These are phyloP conservation scores for Carnegiea gigantea DNA, from an alignment of 179 eudicot species.

Conservation along the genomic window DNA sequence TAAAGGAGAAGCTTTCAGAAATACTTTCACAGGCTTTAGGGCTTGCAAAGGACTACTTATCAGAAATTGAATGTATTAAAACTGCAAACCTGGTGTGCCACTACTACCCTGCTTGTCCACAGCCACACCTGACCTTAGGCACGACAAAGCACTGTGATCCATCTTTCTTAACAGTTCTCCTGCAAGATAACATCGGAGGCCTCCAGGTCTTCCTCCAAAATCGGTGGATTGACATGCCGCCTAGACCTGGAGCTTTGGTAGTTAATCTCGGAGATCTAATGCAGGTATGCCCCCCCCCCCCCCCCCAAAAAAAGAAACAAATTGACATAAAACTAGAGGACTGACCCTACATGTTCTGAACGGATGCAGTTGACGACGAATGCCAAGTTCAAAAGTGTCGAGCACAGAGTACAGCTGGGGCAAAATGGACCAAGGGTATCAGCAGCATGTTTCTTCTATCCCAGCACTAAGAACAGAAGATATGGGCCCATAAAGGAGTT, in stretches of 20 bases:
- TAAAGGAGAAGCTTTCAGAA: constrained; percentile 37
- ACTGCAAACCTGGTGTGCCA: constrained; percentile 41
- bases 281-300: constrained; percentile 38
- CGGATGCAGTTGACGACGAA: constrained; percentile 50
- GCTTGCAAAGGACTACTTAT: constrained; percentile 39
- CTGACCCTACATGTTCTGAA: neutral
- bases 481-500: constrained; percentile 60
- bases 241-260: constrained; percentile 40
- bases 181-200: constrained; percentile 52
- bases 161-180: constrained; percentile 50
- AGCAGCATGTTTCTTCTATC: constrained; percentile 68
- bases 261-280: constrained; percentile 51
- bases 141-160: constrained; percentile 50
- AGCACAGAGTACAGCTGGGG: constrained; percentile 57
- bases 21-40: constrained; percentile 45
- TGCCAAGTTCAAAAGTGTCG: constrained; percentile 63
- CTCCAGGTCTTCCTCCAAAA: constrained; percentile 48
- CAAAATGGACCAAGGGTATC: constrained; percentile 57
- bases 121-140: constrained; percentile 56
- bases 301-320: neutral
- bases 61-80: constrained; percentile 41
- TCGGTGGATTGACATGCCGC: constrained; percentile 49
- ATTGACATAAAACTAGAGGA: neutral
- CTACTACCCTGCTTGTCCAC: constrained; percentile 53
- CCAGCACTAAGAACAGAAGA: constrained; percentile 41